A percentile compares a stretch with the other conserved stretches of the same genome.
phyloP scores from a whole-genome alignment of 2,329 filamentous ascomycete species.

The Teratosphaeria pseudoeucalypti region DNA sequence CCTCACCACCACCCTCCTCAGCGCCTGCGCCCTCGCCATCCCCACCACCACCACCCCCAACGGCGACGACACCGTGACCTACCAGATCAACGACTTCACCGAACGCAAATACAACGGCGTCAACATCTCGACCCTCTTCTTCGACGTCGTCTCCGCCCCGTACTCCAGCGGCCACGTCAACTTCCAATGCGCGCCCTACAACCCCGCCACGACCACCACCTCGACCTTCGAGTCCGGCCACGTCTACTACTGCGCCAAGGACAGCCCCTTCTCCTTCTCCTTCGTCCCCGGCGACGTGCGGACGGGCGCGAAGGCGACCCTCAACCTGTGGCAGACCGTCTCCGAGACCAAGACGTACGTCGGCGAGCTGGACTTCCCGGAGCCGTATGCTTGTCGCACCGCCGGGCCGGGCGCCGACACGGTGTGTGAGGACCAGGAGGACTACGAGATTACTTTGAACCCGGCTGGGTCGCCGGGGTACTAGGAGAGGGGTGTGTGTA shows the following conservation, averaged over 20 bases:
- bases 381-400: background rate
- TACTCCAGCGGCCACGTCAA: conserved; percentile 5
- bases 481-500: background rate
- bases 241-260: conserved; percentile 7
- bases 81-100: conserved; percentile 9
- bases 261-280: conserved; percentile 5
- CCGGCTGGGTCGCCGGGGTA: background rate
- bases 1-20: conserved; percentile 5
- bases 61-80: conserved; percentile 1
- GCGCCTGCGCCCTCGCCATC: conserved; percentile 4
- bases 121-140: conserved; percentile 6
- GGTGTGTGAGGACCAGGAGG: background rate
- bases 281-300: conserved; percentile 2
- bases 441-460: background rate
- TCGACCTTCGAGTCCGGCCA: conserved; percentile 4
- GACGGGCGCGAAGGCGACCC: conserved; percentile 2
- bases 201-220: background rate
- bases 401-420: background rate
- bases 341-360: background rate
- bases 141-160: conserved; percentile 10
- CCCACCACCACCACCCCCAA: background rate
- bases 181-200: conserved; percentile 6
- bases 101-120: conserved; percentile 5
- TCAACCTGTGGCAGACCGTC: conserved; percentile 7
- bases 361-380: background rate